Percentiles rank a stretch among this genome's conserved stretches.
Conservation (phyloP, 1,284 basidiomycete genomes). For the Leucoagaricus sp. region DNA sequence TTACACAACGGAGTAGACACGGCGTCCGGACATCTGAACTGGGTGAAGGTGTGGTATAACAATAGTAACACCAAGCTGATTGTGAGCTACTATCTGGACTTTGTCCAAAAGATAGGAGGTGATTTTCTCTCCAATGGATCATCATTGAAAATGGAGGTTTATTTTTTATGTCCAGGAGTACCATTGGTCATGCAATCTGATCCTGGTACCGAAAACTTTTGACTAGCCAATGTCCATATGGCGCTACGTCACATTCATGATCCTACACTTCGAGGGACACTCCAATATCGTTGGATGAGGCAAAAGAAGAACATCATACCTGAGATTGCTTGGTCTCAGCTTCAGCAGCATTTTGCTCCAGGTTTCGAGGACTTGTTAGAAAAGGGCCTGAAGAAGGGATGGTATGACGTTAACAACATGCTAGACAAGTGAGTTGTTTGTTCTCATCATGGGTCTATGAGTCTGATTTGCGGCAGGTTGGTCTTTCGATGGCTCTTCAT, state of each 20-base stretch:
- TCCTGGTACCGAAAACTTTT: conserved; percentile 38
- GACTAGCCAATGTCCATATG: conserved; percentile 39
- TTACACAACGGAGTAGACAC: conserved; percentile 39
- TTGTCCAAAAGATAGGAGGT: conserved; percentile 25
- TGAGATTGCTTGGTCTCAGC: conserved; percentile 35
- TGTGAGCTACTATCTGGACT: conserved; percentile 33
- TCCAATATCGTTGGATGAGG: conserved; percentile 36
- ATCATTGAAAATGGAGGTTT: too few relatives aligned
- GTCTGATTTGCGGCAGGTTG: too few relatives aligned
- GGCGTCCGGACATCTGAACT: conserved; percentile 33
- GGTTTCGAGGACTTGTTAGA: conserved; percentile 38
- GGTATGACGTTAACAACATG: conserved; percentile 27
- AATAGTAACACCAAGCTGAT: conserved; percentile 41
- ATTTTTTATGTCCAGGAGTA: too few relatives aligned
- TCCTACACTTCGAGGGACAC: conserved; percentile 29
- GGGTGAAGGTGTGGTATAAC: conserved; percentile 43
- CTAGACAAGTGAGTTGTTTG: conserved; percentile 29
- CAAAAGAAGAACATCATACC: conserved; percentile 37
- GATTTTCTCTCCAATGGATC: too few relatives aligned
- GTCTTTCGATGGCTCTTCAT: conserved; percentile 39
- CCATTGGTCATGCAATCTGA: conserved; percentile 40
- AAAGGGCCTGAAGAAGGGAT: too few relatives aligned
- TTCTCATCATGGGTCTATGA: too few relatives aligned
- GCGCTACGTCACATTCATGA: conserved; percentile 33
- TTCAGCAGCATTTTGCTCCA: conserved; percentile 28